Base-by-base conservation (phyloP, 805 yeast species). In the Candida rishiriensis region DNA sequence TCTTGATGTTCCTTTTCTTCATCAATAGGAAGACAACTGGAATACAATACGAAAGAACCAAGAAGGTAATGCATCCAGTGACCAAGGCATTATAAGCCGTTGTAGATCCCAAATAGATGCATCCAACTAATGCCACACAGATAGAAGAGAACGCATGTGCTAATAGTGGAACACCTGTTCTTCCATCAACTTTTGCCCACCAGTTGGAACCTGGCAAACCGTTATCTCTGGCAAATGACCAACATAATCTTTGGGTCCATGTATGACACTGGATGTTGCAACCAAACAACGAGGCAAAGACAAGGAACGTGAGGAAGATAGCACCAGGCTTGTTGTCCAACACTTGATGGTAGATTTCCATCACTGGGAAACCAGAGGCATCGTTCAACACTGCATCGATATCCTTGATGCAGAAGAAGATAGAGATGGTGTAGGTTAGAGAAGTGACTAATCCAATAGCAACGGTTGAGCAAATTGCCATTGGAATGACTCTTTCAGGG, bases 41-140 rank as follows among this genome's bases (percentile, higher is more conserved):
- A 34, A 83, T 72, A 12, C 73, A 54, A 58, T 83, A 83, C 4
- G 85, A 77, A 35, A 81, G 53, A 36, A 79, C 65, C 47, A 82
- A 63, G 55, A 83, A 79, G 7, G 76, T 72, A 51, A 81, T 75
- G 58, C 85, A 76, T 4, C 81, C 83, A 32, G 76, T 72, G 21
- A 79, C 77, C 67, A 83, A 72, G 16, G 87, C 76, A 55, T 79
- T 79, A 60, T 78, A 82, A 8, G 88, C 88, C 1, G 85, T 76
- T 17, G 78, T 69, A 6, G 87, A 81, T 3, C 80, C 87, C 68
- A 83, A 65, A 56, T 79, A 81, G 42, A 82, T 71, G 61, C 82
- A 75, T 4, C 85, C 83, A 48, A 79, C 68, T 17, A 78, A 61
- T 6, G 77, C 78, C 57, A 73, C 69, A 69, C 78, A 69, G 26